Conservation (phyloP, 1,139 yeast species). For the Nakaseomyces uthaithaninus region DNA sequence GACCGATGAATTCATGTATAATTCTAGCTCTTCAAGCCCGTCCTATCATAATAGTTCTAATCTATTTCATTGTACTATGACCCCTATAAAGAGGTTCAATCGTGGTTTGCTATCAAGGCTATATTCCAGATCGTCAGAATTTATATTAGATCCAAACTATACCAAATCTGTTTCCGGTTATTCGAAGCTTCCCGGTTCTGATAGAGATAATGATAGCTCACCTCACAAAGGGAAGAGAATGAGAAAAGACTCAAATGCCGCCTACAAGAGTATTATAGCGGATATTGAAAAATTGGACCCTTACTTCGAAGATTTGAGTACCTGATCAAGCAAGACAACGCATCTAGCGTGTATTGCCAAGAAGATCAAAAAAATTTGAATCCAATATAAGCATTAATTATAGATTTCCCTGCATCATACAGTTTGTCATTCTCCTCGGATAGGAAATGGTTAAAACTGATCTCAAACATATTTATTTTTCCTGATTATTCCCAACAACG, state of each 20-base stretch:
- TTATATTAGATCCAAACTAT: neutral
- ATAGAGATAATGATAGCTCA: neutral
- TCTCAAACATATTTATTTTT: too few relatives aligned
- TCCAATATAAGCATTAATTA: too few relatives aligned
- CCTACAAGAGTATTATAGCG: constrained; percentile 13
- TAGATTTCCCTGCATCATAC: too few relatives aligned
- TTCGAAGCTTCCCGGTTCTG: neutral
- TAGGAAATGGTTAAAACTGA: too few relatives aligned
- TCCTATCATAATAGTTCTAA: neutral
- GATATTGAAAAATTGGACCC: constrained; percentile 18
- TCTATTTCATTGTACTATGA: neutral
- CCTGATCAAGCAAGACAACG: constrained; percentile 7
- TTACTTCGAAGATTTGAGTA: constrained; percentile 15
- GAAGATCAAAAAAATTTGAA: too few relatives aligned
- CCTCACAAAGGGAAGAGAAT: constrained; percentile 11
- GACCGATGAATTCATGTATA: neutral
- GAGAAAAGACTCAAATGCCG: constrained; percentile 22
- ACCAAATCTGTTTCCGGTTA: neutral
- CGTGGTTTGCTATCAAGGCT: neutral
- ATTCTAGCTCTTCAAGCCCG: neutral
- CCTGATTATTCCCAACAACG: too few relatives aligned
- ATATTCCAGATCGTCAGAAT: neutral
- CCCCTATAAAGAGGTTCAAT: neutral
- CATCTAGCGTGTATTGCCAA: too few relatives aligned
- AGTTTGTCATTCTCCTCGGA: too few relatives aligned